Conservation (phyloP, 495 filamentous ascomycete species). For the Parathielavia hyrcaniae region DNA sequence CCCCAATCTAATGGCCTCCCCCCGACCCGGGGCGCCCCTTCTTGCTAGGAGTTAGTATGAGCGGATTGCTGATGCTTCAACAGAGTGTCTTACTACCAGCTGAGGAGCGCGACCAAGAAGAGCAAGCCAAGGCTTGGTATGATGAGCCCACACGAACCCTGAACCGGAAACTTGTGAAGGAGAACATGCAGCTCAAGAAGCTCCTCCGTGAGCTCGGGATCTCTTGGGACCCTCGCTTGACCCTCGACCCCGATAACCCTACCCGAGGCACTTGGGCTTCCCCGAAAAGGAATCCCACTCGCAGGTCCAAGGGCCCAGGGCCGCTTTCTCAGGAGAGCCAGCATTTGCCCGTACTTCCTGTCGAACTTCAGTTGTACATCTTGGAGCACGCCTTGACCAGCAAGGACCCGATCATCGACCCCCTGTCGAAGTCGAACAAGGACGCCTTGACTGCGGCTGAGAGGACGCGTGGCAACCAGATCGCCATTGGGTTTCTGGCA, state of each 20-base stretch:
- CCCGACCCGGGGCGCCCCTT: background rate
- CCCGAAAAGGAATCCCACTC: constrained; percentile 1
- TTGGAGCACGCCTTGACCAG: constrained; percentile 41
- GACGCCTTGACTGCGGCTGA: constrained; percentile 34
- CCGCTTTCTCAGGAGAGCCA: background rate
- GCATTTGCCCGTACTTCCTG: constrained; percentile 37
- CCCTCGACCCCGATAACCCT: constrained; percentile 12
- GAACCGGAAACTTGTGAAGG: constrained; percentile 32
- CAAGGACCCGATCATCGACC: constrained; percentile 43
- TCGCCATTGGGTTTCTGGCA: constrained; percentile 40
- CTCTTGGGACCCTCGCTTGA: constrained; percentile 25
- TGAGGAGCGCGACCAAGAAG: constrained; percentile 41
- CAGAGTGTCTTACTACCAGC: constrained; percentile 21
- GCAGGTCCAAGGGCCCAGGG: constrained; percentile 7
- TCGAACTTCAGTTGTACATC: constrained; percentile 42
- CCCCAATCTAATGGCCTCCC: background rate
- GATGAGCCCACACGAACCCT: constrained; percentile 36
- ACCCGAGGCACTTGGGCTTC: constrained; percentile 18
- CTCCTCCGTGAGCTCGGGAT: constrained; percentile 38
- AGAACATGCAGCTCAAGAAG: constrained; percentile 36
- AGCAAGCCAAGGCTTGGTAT: constrained; percentile 38
- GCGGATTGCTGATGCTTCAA: background rate
- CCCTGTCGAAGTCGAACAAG: constrained; percentile 34
- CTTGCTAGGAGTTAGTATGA: background rate
- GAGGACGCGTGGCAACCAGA: constrained; percentile 30